These are phyloP conservation scores for Boletus edulis DNA, from an alignment of 768 basidiomycete genomes.

Conservation along the genomic window DNA sequence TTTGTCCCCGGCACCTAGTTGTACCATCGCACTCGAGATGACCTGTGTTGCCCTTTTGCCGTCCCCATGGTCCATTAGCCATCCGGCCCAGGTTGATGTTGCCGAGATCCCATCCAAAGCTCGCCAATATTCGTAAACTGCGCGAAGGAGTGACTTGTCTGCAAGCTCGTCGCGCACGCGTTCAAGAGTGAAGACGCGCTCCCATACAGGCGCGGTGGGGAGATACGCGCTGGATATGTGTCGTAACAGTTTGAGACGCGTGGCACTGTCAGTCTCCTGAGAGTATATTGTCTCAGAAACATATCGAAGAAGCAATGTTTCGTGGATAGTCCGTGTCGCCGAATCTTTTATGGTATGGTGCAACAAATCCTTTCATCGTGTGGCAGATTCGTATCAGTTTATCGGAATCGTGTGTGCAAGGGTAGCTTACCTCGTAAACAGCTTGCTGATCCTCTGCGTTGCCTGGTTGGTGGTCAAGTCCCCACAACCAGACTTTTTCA, in stretches of 20 bases:
- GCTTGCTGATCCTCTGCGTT: constrained; percentile 15
- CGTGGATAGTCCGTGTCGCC: constrained; percentile 40
- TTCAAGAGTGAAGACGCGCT: constrained; percentile 37
- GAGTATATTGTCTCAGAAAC: constrained; percentile 32
- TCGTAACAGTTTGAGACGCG: constrained; percentile 32
- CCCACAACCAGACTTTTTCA: constrained; percentile 55
- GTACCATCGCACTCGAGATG: constrained; percentile 33
- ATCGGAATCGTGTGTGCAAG: neutral
- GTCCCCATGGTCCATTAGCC: constrained; percentile 41
- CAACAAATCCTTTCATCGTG: constrained; percentile 38
- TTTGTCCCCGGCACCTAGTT: constrained; percentile 28
- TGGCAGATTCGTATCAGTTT: neutral
- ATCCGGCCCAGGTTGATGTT: constrained; percentile 43
- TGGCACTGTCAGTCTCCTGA: constrained; percentile 15
- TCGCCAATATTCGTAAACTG: constrained; percentile 45
- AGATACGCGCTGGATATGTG: constrained; percentile 42
- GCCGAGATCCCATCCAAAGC: constrained; percentile 37
- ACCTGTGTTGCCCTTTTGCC: constrained; percentile 41
- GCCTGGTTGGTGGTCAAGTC: constrained; percentile 32
- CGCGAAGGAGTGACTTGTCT: constrained; percentile 17
- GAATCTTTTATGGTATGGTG: constrained; percentile 46
- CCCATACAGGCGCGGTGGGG: constrained; percentile 44
- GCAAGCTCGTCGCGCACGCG: constrained; percentile 11
- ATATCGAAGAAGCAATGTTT: constrained; percentile 46
- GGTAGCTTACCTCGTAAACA: constrained; percentile 34